These are phyloP conservation scores for Pyricularia pennisetigena DNA, from an alignment of 2,329 filamentous ascomycete species.

Conservation along the genomic window DNA sequence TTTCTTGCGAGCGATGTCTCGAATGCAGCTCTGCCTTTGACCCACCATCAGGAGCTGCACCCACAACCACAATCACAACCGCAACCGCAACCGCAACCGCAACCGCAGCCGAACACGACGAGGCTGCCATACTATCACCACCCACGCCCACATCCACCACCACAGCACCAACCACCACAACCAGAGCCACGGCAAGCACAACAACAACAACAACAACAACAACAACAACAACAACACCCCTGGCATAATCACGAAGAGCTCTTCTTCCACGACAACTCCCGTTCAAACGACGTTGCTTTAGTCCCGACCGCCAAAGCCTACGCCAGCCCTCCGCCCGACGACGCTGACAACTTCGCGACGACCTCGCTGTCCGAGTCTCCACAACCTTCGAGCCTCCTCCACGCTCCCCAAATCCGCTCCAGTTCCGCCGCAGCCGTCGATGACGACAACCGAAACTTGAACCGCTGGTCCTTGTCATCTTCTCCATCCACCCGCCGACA, in stretches of 20 bases:
- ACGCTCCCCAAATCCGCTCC: constrained; percentile 16
- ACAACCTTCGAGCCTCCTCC: neutral
- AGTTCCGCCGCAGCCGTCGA: constrained; percentile 25
- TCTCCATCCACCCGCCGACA: constrained; percentile 25
- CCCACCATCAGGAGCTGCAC: neutral
- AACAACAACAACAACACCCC: neutral
- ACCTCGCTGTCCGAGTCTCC: constrained; percentile 15
- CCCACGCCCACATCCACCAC: constrained; percentile 2
- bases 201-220: neutral
- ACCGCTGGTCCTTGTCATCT: constrained; percentile 44
- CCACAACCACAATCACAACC: neutral
- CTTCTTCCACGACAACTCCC: neutral
- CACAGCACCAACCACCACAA: neutral
- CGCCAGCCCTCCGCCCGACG: constrained; percentile 8
- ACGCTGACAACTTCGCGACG: constrained; percentile 11
- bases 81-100: neutral
- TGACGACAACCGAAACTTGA: constrained; percentile 36
- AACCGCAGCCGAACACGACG: neutral
- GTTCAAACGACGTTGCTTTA: constrained; percentile 3
- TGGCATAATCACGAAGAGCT: constrained; percentile 11
- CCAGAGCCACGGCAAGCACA: neutral
- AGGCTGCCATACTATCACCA: constrained; percentile 2
- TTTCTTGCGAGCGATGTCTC: neutral
- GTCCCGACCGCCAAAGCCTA: neutral
- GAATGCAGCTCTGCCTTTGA: neutral